Evolutionary conservation across 2,329 filamentous ascomycete genomes (phyloP).

Genomic region (Chaetothyriales sp.): DNA sequence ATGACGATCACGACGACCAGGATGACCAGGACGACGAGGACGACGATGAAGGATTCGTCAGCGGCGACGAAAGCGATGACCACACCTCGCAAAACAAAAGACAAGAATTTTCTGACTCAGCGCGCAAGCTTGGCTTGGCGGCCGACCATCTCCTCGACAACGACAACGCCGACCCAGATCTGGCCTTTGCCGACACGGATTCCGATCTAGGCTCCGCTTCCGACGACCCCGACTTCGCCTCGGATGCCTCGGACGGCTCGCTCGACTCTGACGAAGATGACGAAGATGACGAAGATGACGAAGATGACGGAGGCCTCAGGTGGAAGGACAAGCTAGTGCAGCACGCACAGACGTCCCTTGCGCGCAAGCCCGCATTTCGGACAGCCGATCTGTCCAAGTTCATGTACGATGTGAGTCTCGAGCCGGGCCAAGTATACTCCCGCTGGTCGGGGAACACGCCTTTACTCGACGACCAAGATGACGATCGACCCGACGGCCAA

Average conservation of each 20-base stretch:
- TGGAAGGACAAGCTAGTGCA: constrained; percentile 85
- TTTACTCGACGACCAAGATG: constrained; percentile 41
- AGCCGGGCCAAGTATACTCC: constrained; percentile 59
- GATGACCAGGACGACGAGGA: no score
- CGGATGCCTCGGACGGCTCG: constrained; percentile 42
- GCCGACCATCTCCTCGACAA: constrained; percentile 38
- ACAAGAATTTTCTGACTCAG: constrained; percentile 29
- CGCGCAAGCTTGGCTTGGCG: constrained; percentile 31
- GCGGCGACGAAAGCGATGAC: constrained; percentile 41
- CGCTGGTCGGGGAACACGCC: constrained; percentile 66
- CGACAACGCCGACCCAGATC: constrained; percentile 49
- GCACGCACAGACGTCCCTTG: constrained; percentile 59
- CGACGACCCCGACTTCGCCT: constrained; percentile 40
- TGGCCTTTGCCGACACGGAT: constrained; percentile 91
- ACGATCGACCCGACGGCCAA: constrained; percentile 47
- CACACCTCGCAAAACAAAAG: constrained; percentile 29
- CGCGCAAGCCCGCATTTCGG: constrained; percentile 57
- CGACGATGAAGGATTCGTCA: constrained; percentile 43
- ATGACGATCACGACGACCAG: no score
- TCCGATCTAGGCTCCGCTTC: constrained; percentile 78
- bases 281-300: constrained; percentile 46
- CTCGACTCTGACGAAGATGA: constrained; percentile 42
- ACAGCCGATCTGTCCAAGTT: constrained; percentile 71
- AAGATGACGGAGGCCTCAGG: constrained; percentile 51
- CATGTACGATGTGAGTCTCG: constrained; percentile 74